A percentile compares a stretch with the other conserved stretches of the same genome.
Conservation (phyloP, 2,329 filamentous ascomycete species). For the Stromatinia cepivora region DNA sequence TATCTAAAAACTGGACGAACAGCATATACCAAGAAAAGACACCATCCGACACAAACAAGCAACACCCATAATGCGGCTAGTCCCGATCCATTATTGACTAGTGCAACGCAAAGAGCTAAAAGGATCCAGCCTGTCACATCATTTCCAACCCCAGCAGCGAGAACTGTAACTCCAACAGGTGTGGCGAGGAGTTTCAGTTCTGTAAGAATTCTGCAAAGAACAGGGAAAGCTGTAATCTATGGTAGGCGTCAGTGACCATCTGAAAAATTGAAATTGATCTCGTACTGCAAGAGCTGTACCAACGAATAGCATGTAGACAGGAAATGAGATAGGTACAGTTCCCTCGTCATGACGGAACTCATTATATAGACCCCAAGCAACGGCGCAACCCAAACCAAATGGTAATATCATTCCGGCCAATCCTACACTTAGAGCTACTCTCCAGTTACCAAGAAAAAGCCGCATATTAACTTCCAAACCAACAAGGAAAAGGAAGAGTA, state of each 20-base stretch:
- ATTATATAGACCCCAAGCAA: conserved; percentile 79
- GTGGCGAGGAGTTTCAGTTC: conserved; percentile 84
- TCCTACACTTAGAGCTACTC: conserved; percentile 73
- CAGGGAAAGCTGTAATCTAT: conserved; percentile 81
- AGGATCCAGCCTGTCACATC: conserved; percentile 91
- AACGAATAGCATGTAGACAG: conserved; percentile 73
- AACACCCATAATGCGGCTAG: conserved; percentile 83
- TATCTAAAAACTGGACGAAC: conserved; percentile 75
- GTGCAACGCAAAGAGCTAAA: conserved; percentile 85
- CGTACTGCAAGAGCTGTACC: conserved; percentile 76
- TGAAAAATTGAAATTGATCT: not conserved
- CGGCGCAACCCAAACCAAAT: conserved; percentile 77
- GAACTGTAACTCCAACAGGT: conserved; percentile 80
- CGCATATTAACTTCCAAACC: conserved; percentile 83
- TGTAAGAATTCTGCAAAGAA: conserved; percentile 89
- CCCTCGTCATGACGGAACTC: conserved; percentile 57
- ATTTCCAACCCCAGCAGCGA: conserved; percentile 90
- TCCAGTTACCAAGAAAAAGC: conserved; percentile 78
- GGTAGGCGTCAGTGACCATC: not conserved
- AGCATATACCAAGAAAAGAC: conserved; percentile 70
- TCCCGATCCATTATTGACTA: conserved; percentile 84
- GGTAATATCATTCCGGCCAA: conserved; percentile 78
- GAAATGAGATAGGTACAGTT: conserved; percentile 59
- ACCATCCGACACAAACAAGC: conserved; percentile 71
- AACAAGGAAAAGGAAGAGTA: conserved; percentile 85